phyloP scores from a whole-genome alignment of 2,329 filamentous ascomycete genomes.

The Trichoderma arundinaceum region DNA sequence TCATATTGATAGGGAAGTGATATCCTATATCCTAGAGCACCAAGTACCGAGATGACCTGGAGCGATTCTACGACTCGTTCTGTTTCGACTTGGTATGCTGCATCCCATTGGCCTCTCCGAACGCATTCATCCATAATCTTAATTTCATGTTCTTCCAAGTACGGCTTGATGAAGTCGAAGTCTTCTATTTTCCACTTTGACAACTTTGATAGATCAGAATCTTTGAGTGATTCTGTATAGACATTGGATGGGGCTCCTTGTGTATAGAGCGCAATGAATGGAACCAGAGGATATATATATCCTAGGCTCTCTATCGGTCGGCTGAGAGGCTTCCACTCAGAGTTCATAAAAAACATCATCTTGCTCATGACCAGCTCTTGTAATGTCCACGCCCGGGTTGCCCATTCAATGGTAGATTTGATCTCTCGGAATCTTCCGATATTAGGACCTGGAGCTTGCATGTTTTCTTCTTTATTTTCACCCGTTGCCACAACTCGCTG shows the following conservation, averaged over 20 bases:
- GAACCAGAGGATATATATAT: constrained; percentile 13
- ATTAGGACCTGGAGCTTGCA: not conserved
- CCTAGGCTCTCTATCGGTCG: constrained; percentile 23
- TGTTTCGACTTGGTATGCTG: not conserved
- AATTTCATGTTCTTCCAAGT: not conserved
- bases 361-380: constrained; percentile 31
- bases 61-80: not conserved
- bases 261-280: constrained; percentile 20
- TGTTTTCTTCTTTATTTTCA: not conserved
- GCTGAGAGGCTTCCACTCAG: constrained; percentile 22
- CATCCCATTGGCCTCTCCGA: not conserved
- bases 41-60: not conserved
- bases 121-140: not conserved
- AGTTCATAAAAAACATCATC: constrained; percentile 22
- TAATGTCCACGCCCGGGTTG: constrained; percentile 22
- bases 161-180: not conserved
- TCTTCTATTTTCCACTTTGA: not conserved
- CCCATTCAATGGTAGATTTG: constrained; percentile 6
- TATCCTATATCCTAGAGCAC: not conserved
- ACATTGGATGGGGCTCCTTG: not conserved
- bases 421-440: not conserved
- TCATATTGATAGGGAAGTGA: not conserved
- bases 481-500: not conserved
- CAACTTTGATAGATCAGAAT: not conserved
- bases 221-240: too few relatives aligned